Conservation (phyloP, 2,329 filamentous ascomycete species). For the Aureobasidium melanogenum region DNA sequence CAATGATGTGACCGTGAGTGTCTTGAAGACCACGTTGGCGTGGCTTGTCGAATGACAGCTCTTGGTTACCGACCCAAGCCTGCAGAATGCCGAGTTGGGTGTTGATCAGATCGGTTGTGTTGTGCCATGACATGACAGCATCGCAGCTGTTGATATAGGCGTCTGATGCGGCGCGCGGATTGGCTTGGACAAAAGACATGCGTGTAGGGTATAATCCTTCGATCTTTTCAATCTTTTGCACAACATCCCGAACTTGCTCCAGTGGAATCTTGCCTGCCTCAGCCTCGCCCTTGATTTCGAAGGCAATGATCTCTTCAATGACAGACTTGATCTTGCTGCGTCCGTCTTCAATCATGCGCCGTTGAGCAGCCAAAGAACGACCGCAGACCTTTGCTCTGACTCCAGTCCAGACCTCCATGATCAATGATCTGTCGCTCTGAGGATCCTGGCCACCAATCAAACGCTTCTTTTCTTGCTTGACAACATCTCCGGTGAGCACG, state of each 20-base stretch:
- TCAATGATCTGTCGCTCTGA: constrained; percentile 59
- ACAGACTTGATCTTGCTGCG: constrained; percentile 62
- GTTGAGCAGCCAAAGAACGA: constrained; percentile 72
- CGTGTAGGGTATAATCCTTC: constrained; percentile 79
- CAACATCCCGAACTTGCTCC: constrained; percentile 82
- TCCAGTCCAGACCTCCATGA: constrained; percentile 76
- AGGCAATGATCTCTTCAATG: constrained; percentile 83
- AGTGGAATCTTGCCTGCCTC: constrained; percentile 82
- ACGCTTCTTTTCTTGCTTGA: constrained; percentile 95
- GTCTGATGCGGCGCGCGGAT: constrained; percentile 67
- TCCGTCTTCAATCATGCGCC: constrained; percentile 78
- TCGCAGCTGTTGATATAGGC: constrained; percentile 77
- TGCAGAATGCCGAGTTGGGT: constrained; percentile 85
- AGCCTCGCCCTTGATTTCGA: constrained; percentile 87
- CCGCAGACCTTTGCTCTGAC: constrained; percentile 78
- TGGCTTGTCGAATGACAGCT: constrained; percentile 78
- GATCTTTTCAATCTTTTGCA: constrained; percentile 82
- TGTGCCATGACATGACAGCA: constrained; percentile 90
- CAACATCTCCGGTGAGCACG: constrained; percentile 90
- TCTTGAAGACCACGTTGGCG: constrained; percentile 54
- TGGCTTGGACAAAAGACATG: constrained; percentile 61
- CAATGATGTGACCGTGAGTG: constrained; percentile 63
- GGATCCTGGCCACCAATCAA: constrained; percentile 74
- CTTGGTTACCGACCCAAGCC: constrained; percentile 93
- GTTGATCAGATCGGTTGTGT: constrained; percentile 92